A percentile compares a stretch with the other conserved stretches of the same genome.
phyloP scores from a whole-genome alignment of 2,329 filamentous ascomycete species.

The Sclerotiophoma versabilis region DNA sequence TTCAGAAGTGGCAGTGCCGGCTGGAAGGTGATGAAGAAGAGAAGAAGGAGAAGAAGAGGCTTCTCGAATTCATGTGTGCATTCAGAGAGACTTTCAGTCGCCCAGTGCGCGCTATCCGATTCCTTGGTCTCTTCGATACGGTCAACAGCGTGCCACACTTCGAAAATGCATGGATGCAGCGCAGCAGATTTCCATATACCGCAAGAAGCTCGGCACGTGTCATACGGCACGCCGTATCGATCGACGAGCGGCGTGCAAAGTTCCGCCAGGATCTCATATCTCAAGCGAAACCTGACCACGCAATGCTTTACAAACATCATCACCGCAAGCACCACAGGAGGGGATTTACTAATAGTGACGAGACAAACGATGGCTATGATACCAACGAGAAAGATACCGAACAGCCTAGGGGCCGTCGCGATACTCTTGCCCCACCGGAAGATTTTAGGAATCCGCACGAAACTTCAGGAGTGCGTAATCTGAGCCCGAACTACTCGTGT shows the following conservation, averaged over 20 bases:
- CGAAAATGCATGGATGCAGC: slow-evolving; percentile 77
- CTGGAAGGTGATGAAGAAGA: slow-evolving; percentile 49
- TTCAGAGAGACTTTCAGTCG: slow-evolving; percentile 84
- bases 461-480: slow-evolving; percentile 40
- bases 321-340: slow-evolving; percentile 29
- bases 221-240: slow-evolving; percentile 73
- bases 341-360: slow-evolving; percentile 19
- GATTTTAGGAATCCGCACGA: slow-evolving; percentile 44
- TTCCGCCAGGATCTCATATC: slow-evolving; percentile 74
- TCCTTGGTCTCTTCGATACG: slow-evolving; percentile 81
- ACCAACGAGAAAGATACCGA: slow-evolving; percentile 18
- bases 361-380: slow-evolving; percentile 15
- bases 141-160: slow-evolving; percentile 83
- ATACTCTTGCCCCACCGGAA: slow-evolving; percentile 40
- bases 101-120: slow-evolving; percentile 75
- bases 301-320: slow-evolving; percentile 38
- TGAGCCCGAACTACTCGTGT: slow-evolving; percentile 40
- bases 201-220: slow-evolving; percentile 63
- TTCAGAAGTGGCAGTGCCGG: slow-evolving; percentile 74
- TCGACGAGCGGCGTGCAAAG: slow-evolving; percentile 74
- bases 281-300: slow-evolving; percentile 46
- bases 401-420: slow-evolving; percentile 27
- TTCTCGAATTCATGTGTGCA: slow-evolving; percentile 77
- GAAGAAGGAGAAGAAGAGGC: slow-evolving; percentile 62
- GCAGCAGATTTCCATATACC: slow-evolving; percentile 75